Evolutionary conservation across 306 rosid species (phyloP).

Genomic region (Chamaecrista fasciculata): DNA sequence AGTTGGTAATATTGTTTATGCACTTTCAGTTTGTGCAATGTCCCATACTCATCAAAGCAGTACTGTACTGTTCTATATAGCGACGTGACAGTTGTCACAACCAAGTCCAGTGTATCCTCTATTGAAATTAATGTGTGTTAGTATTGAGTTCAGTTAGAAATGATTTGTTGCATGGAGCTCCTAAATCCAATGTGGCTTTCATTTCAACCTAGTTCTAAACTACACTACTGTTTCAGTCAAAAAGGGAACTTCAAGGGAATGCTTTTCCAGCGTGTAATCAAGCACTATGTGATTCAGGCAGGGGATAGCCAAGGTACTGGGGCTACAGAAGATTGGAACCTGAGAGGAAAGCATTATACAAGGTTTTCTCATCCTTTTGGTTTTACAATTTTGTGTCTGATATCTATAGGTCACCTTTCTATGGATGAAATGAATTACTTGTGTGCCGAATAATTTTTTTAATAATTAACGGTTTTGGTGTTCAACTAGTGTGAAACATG

Average conservation of each 20-base stretch:
- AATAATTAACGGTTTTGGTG: constrained; percentile 9
- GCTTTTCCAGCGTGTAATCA: constrained; percentile 78
- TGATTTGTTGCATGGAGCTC: constrained; percentile 12
- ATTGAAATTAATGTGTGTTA: constrained; percentile 4
- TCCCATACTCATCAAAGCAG: neutral
- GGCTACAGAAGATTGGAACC: constrained; percentile 76
- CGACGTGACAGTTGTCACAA: neutral
- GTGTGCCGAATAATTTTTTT: constrained; percentile 21
- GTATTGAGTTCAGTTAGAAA: neutral
- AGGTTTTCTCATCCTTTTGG: constrained; percentile 36
- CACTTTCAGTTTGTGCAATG: neutral
- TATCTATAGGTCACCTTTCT: neutral
- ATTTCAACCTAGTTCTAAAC: constrained; percentile 6
- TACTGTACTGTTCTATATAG: neutral
- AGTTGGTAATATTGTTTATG: neutral
- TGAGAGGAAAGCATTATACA: constrained; percentile 66
- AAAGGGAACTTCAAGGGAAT: constrained; percentile 81
- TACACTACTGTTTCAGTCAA: constrained; percentile 60
- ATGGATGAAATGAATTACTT: constrained; percentile 12
- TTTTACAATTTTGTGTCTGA: constrained; percentile 7
- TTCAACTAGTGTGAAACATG: constrained; percentile 73
- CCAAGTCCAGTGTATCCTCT: neutral
- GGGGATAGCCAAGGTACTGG: constrained; percentile 71
- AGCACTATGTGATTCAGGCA: constrained; percentile 80
- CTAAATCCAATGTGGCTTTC: neutral